phyloP scores from a whole-genome alignment of 129 eudicot species.

The Silybum marianum region DNA sequence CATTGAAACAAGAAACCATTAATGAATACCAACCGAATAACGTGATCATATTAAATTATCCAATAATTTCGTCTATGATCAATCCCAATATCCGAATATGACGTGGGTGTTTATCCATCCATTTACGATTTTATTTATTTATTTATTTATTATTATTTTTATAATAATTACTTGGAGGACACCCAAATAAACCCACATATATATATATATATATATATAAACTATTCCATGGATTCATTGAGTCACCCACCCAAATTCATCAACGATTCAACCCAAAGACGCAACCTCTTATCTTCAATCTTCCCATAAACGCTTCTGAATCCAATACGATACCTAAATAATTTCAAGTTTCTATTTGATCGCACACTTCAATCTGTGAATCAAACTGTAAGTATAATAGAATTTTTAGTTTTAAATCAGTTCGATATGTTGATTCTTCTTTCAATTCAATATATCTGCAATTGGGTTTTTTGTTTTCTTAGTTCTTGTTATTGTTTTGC shows the following conservation, averaged over 20 bases:
- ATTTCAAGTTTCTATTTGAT: neutral
- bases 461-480: neutral
- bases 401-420: neutral
- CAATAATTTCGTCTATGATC: slow-evolving; percentile 16
- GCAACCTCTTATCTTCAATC: slow-evolving; percentile 1
- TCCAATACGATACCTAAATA: neutral
- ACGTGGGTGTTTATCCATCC: slow-evolving; percentile 37
- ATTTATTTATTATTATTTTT: neutral
- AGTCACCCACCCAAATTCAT: slow-evolving; percentile 22
- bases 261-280: slow-evolving; percentile 12
- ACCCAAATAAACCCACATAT: slow-evolving; percentile 18
- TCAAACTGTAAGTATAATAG: slow-evolving; percentile 21
- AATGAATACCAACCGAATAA: neutral
- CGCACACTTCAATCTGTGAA: neutral
- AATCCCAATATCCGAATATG: slow-evolving; percentile 21
- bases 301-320: neutral
- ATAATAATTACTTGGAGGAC: slow-evolving; percentile 25
- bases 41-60: slow-evolving; percentile 16
- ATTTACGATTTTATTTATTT: neutral
- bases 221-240: neutral
- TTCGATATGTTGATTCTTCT: neutral
- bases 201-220: neutral
- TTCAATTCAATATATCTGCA: neutral
- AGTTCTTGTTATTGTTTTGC: neutral
- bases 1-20: neutral